Percentiles rank a stretch among this genome's conserved stretches.
Conservation (phyloP, 139 green algal genomes). For the Nannochloris sp. region DNA sequence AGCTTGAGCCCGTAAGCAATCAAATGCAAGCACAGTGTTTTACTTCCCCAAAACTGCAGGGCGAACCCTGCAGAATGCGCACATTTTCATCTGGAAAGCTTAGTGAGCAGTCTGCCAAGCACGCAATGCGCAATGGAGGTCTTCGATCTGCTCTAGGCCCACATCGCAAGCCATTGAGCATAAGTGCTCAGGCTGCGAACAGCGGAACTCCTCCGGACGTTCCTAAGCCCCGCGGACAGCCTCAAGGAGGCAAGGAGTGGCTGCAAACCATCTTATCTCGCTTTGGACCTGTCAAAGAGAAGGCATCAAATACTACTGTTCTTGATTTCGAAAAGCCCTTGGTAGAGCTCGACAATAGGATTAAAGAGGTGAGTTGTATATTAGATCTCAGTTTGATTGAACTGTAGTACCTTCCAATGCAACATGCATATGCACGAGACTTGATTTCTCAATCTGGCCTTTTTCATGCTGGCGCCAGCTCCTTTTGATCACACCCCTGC, state of each 20-base stretch:
- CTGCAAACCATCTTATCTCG: constrained; percentile 30
- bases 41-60: too few species aligned
- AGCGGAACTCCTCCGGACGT: constrained; percentile 28
- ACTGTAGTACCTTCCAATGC: too few species aligned
- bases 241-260: constrained; percentile 34
- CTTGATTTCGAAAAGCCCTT: constrained; percentile 96
- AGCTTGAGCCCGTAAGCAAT: too few species aligned
- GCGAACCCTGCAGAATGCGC: too few species aligned
- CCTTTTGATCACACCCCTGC: not conserved
- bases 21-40: too few species aligned
- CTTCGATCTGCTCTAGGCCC: too few species aligned
- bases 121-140: too few species aligned
- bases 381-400: too few species aligned
- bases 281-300: constrained; percentile 74
- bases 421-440: too few species aligned
- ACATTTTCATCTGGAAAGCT: too few species aligned
- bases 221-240: constrained; percentile 24
- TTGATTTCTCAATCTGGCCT: not conserved
- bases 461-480: not conserved
- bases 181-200: not conserved
- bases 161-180: too few species aligned
- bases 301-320: constrained; percentile 48
- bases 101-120: too few species aligned
- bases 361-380: constrained; percentile 79
- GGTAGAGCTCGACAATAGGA: constrained; percentile 92